These are phyloP conservation scores for Eutypa lata DNA, from an alignment of 2,329 filamentous ascomycete genomes.

Conservation along the genomic window DNA sequence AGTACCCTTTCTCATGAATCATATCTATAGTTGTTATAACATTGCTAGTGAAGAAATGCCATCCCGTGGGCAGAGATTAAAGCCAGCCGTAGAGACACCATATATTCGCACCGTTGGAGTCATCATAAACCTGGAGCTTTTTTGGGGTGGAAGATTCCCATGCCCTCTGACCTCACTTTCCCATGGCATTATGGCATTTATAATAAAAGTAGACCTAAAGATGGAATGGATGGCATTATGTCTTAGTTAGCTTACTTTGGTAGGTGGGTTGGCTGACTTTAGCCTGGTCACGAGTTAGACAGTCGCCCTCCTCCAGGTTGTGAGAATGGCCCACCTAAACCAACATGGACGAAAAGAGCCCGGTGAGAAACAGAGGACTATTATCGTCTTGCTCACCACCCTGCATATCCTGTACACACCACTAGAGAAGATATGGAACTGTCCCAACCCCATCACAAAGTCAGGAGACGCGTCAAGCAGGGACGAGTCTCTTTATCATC, in stretches of 20 bases:
- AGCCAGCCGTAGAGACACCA: slow-evolving; percentile 6
- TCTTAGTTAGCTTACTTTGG: background rate
- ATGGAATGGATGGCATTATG: background rate
- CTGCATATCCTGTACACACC: slow-evolving; percentile 2
- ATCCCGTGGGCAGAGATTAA: background rate
- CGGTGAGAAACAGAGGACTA: background rate
- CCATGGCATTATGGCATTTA: background rate
- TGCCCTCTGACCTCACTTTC: background rate
- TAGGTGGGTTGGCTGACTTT: slow-evolving; percentile 1
- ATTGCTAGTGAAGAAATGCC: background rate
- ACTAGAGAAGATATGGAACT: background rate
- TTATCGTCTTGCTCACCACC: slow-evolving; percentile 5
- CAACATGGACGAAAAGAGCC: background rate
- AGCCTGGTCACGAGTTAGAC: background rate
- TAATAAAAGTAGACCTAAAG: background rate
- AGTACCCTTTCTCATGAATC: no score
- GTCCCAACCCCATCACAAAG: background rate
- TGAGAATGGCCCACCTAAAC: background rate
- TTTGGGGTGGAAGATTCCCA: background rate
- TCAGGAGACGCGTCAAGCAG: slow-evolving; percentile 1
- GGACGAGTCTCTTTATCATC: background rate
- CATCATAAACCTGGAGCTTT: background rate
- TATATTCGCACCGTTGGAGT: slow-evolving; percentile 1
- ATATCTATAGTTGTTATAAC: no score
- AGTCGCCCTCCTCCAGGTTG: background rate